phyloP scores from a whole-genome alignment of 805 yeast genomes.

The Cyberlindnera bimundalis region DNA sequence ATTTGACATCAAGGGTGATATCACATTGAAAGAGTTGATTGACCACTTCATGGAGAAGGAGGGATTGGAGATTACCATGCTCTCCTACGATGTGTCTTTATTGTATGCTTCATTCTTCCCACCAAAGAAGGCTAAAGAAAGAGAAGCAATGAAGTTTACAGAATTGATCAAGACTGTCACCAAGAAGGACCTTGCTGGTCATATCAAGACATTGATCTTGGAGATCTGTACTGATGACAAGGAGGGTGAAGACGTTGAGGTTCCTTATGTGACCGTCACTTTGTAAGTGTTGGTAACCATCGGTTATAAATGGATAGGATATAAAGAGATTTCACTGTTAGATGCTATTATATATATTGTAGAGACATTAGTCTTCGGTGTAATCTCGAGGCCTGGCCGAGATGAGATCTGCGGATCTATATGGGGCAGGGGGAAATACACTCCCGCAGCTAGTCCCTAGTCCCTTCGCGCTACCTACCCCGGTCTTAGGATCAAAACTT shows the following conservation, averaged over 20 bases:
- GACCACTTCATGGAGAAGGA: slow-evolving; percentile 76
- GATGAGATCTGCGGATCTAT: too few relatives aligned
- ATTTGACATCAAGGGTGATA: slow-evolving; percentile 74
- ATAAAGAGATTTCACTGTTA: not conserved
- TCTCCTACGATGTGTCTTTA: slow-evolving; percentile 85
- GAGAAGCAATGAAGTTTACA: slow-evolving; percentile 63
- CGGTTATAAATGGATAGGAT: not conserved
- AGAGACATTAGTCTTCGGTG: too few relatives aligned
- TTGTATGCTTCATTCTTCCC: slow-evolving; percentile 94
- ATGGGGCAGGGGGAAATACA: too few relatives aligned
- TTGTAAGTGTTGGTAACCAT: slow-evolving; percentile 28
- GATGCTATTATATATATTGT: too few relatives aligned
- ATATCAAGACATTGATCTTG: slow-evolving; percentile 73
- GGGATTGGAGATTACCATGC: slow-evolving; percentile 85
- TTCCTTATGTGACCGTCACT: slow-evolving; percentile 78
- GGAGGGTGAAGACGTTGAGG: slow-evolving; percentile 93
- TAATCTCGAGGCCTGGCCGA: too few relatives aligned
- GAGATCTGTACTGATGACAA: slow-evolving; percentile 92
- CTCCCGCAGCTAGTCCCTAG: too few relatives aligned
- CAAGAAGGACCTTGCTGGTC: slow-evolving; percentile 73
- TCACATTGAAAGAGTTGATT: slow-evolving; percentile 70
- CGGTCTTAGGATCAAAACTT: too few relatives aligned
- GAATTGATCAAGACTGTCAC: slow-evolving; percentile 80
- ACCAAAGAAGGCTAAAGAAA: slow-evolving; percentile 80
- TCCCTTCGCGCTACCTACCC: too few relatives aligned